Conservation (phyloP, 2,329 filamentous ascomycete genomes). For the Trichoderma atroviride region DNA sequence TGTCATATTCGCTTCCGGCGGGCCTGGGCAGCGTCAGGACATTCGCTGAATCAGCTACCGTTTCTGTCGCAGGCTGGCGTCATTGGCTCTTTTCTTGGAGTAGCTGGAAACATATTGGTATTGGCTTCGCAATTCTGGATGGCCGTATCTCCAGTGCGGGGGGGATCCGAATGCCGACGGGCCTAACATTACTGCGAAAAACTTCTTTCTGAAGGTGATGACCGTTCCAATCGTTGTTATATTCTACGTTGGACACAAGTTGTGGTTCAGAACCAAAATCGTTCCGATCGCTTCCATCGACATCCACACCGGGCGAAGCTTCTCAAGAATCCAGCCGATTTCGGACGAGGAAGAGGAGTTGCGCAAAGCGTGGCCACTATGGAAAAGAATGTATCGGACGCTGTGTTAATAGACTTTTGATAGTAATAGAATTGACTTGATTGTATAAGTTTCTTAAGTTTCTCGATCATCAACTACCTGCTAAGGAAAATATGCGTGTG, state of each 20-base stretch:
- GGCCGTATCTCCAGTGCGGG: background rate
- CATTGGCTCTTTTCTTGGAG: background rate
- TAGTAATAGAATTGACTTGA: too few species aligned
- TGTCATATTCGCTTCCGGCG: slow-evolving; percentile 11
- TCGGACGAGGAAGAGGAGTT: background rate
- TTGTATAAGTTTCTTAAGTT: background rate
- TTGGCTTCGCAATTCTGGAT: slow-evolving; percentile 14
- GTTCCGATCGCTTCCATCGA: background rate
- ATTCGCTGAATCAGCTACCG: background rate
- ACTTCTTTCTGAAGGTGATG: slow-evolving; percentile 7
- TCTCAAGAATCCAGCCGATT: slow-evolving; percentile 1
- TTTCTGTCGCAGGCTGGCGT: slow-evolving; percentile 9
- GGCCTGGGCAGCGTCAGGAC: slow-evolving; percentile 10
- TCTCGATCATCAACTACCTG: background rate
- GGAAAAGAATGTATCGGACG: slow-evolving; percentile 14
- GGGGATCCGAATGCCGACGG: background rate
- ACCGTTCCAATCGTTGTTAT: slow-evolving; percentile 9
- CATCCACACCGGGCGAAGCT: background rate
- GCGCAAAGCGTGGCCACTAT: slow-evolving; percentile 14
- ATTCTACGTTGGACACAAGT: slow-evolving; percentile 6
- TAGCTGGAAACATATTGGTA: background rate
- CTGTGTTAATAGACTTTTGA: background rate
- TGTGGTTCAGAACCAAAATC: background rate
- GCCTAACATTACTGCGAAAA: slow-evolving; percentile 1
- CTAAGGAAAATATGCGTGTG: background rate